phyloP scores from a whole-genome alignment of 306 rosid species.

The Datisca glomerata region DNA sequence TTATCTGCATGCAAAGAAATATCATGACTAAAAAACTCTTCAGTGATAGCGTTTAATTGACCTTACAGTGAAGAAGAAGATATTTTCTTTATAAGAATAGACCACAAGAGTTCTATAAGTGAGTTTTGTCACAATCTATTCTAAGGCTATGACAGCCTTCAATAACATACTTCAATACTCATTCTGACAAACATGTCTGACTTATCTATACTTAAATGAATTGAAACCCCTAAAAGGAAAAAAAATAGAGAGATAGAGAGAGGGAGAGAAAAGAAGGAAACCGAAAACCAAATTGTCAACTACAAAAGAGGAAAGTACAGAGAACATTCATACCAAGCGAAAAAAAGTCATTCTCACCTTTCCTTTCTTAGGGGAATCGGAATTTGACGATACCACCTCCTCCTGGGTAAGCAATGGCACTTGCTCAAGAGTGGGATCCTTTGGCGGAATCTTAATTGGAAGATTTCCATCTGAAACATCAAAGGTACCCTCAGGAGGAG shows the following conservation, averaged over 20 bases:
- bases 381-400: constrained; percentile 18
- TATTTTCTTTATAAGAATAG: too few species aligned
- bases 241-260: not conserved
- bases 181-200: too few species aligned
- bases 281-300: not conserved
- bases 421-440: constrained; percentile 31
- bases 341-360: constrained; percentile 41
- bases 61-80: too few species aligned
- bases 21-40: too few species aligned
- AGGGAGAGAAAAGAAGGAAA: constrained; percentile 5
- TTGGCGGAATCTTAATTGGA: constrained; percentile 33
- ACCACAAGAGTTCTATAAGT: too few species aligned
- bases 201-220: too few species aligned
- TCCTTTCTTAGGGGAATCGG: constrained; percentile 23
- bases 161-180: too few species aligned
- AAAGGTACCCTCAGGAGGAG: constrained; percentile 91
- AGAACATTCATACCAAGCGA: not conserved
- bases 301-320: not conserved
- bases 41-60: too few species aligned
- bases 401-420: constrained; percentile 52
- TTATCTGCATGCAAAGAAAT: constrained; percentile 41
- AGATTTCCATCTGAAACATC: constrained; percentile 41
- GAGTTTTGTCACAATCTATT: too few species aligned
- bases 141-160: too few species aligned
- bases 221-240: not conserved